phyloP scores from a whole-genome alignment of 345 rosid species.

The Eucalyptus coolabah region DNA sequence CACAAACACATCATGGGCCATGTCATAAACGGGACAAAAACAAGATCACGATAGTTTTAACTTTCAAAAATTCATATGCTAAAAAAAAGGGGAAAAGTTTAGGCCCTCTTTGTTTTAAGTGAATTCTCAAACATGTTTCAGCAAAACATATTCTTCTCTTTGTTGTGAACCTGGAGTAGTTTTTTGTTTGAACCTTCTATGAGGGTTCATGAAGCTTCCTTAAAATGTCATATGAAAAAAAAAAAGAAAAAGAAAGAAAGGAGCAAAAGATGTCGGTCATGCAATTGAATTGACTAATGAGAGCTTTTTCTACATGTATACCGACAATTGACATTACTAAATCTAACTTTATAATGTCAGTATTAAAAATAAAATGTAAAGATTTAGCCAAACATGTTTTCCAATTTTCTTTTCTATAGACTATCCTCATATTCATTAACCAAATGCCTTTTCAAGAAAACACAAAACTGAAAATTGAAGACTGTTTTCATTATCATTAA shows the following conservation, averaged over 20 bases:
- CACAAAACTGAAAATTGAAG: not conserved
- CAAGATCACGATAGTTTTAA: not conserved
- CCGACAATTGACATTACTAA: not conserved
- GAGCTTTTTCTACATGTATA: not conserved
- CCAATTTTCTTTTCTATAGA: not conserved
- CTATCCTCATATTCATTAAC: not conserved
- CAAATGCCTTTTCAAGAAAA: not conserved
- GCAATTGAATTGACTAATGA: not conserved
- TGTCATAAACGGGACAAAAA: not conserved
- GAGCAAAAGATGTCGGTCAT: not conserved
- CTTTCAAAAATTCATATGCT: not conserved
- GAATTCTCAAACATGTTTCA: not conserved
- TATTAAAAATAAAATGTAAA: not conserved
- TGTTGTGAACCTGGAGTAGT: not conserved
- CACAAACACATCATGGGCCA: not conserved
- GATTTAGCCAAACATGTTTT: not conserved
- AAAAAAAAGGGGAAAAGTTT: not conserved
- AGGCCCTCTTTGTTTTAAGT: not conserved
- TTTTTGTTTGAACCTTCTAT: not conserved
- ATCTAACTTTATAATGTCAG: not conserved
- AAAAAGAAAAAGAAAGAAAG: not conserved
- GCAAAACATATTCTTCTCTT: not conserved
- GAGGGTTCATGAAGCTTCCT: not conserved
- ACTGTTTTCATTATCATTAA: not conserved
- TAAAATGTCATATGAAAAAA: not conserved